Percentiles rank a stretch among this genome's conserved stretches.
Conservation (phyloP, 768 basidiomycete species). For the Nidularia sp. region DNA sequence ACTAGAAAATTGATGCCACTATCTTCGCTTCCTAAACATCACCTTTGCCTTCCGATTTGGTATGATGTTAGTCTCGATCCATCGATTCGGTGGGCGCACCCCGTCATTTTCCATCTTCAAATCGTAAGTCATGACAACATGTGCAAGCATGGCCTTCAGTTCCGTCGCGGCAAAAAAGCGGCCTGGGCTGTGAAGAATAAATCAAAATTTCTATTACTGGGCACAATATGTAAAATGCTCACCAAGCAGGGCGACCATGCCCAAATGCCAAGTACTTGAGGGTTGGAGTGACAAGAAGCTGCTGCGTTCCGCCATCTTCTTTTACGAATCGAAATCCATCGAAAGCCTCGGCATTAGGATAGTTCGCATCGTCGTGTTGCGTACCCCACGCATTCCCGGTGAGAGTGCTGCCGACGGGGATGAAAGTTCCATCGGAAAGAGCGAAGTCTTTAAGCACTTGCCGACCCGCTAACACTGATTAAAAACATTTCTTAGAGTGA, state of each 20-base stretch:
- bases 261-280: slow-evolving; percentile 29
- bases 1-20: neutral
- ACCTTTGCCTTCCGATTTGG: slow-evolving; percentile 20
- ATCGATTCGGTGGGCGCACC: slow-evolving; percentile 17
- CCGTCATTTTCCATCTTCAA: slow-evolving; percentile 26
- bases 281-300: slow-evolving; percentile 17
- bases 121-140: slow-evolving; percentile 34
- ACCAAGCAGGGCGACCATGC: slow-evolving; percentile 23
- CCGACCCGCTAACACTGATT: slow-evolving; percentile 19
- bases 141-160: slow-evolving; percentile 41
- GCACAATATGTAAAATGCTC: neutral
- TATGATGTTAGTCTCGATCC: slow-evolving; percentile 13
- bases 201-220: neutral
- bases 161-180: slow-evolving; percentile 39
- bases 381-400: slow-evolving; percentile 18
- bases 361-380: slow-evolving; percentile 25
- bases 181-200: slow-evolving; percentile 20
- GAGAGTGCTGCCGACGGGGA: slow-evolving; percentile 34
- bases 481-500: neutral
- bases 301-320: slow-evolving; percentile 11
- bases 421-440: slow-evolving; percentile 36
- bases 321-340: slow-evolving; percentile 36
- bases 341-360: slow-evolving; percentile 29
- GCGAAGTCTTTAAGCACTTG: slow-evolving; percentile 32
- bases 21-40: slow-evolving; percentile 16